Evolutionary conservation across 257 asterid species (phyloP), one percentile per base, ranked within the genome.

Genomic region (Scutellaria baicalensis): DNA sequence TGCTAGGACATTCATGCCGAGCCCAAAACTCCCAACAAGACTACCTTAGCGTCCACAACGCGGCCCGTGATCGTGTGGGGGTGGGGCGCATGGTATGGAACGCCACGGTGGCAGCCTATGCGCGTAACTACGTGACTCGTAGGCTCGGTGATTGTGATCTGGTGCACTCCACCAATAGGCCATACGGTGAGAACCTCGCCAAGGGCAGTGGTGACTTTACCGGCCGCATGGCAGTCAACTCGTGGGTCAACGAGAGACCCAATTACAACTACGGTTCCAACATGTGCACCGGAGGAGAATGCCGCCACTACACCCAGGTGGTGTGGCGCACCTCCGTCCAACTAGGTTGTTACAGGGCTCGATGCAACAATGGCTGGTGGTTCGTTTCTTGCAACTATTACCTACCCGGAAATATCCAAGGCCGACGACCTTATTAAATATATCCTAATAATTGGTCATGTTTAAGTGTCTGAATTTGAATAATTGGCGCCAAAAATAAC

Each of bases 41-140:
- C 70, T 80, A 38, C 60, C 73, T 85, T 0, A 10, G 54, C 17
- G 64, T 79, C 9, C 91, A 87, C 50, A 83, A 87, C 40, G 70
- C 61, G 0, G 89, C 84, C 6, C 84, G 83, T 0, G 70, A 62
- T 2, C 69, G 38, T n/a, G 86, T 84, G 8, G 76, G 86, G 4
- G 87, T 79, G 2, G 82, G 81, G 0, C 77, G 79, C 5, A 61
- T 80, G 65, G 54, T 21, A 2, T 87, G 93, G 93, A 82, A 87
- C 47, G 54, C 64, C 6, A 64, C 6, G 0, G 47, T 84, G 14
- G 90, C 84, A 0, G 21, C 52, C 10, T 87, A 62, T 14, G 93
- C 90, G 0, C 73, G 16, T 0, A 68, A 62, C 70, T 87, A 84
- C 11, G 89, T 73, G 1, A 79, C 74, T 31, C 31, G 42, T 0